Base-by-base conservation (phyloP, 1,284 basidiomycete species). In the Coniferiporia weirii region DNA sequence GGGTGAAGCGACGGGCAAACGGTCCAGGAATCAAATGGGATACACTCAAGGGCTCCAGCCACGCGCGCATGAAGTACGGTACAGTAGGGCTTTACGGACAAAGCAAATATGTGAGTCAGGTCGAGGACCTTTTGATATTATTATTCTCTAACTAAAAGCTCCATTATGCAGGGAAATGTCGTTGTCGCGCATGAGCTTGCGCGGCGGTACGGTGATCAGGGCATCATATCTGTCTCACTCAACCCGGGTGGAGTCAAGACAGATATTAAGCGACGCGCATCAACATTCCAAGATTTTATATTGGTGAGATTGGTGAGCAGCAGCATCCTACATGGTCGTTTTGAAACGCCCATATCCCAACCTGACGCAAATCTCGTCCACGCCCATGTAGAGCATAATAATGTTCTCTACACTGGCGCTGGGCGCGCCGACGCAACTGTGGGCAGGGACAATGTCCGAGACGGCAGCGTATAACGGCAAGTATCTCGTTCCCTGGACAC, bases 391-490 rank as follows among this genome's bases (percentile, higher is more conserved):
- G 19, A n/a, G 17, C 17, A n/a, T 15, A 19, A 4, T 27, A 5
- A 27, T 17, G 5, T 68, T 73, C 52, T 68, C 69, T 0, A 54
- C 66, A 1, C 38, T 27, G 27, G 2, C 64, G 0, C 64, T 70
- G n/a, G 74, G 78, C 36, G 74, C 74, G 4, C 61, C 76, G 6
- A 72, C 75, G 0, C 77, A 77, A 64, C 65, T 84, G 15, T 84
- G 74, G 66, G 77, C 76, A 1, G 80, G 74, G 0, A 80, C 82
- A 0, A 64, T 74, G 19, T 66, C 72, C 0, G 74, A 77, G 49
- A 72, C 70, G 0, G 68, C 64, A 0, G 64, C 71, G 1, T 60
- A 74, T 5, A 74, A 74, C 57, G 76, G 76, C 15, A 73, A 76
- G 59, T 56, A 49, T 17, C 46, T 56, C 35, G 50, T 56, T 27